A percentile compares a stretch with the other conserved stretches of the same genome.
Conservation (phyloP, 805 yeast genomes). For the Wickerhamomyces chaumierensis region DNA sequence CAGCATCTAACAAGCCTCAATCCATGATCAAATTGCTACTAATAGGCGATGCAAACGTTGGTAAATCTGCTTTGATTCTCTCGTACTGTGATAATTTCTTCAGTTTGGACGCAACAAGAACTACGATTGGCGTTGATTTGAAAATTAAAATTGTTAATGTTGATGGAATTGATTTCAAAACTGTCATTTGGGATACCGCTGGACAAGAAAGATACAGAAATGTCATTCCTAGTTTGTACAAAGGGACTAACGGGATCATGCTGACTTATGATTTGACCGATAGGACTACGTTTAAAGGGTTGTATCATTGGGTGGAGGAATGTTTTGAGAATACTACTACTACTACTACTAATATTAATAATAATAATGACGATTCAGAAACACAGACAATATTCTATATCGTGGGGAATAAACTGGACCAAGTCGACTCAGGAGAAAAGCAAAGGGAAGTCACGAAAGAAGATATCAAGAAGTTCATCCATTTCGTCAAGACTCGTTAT, state of each 20-base stretch:
- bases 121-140: slow-evolving; percentile 37
- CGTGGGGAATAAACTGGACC: slow-evolving; percentile 35
- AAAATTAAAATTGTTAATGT: slow-evolving; percentile 32
- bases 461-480: slow-evolving; percentile 24
- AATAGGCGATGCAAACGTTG: slow-evolving; percentile 37
- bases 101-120: slow-evolving; percentile 22
- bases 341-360: too few species aligned
- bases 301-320: slow-evolving; percentile 31
- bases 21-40: slow-evolving; percentile 25
- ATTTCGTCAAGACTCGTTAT: slow-evolving; percentile 20
- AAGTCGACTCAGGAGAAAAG: slow-evolving; percentile 11
- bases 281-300: slow-evolving; percentile 23
- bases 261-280: slow-evolving; percentile 34
- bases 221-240: slow-evolving; percentile 32
- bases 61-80: slow-evolving; percentile 34
- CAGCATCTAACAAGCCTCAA: too few species aligned
- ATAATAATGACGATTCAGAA: too few species aligned
- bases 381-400: slow-evolving; percentile 27
- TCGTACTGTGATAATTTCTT: slow-evolving; percentile 29
- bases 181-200: slow-evolving; percentile 39
- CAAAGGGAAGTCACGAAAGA: slow-evolving; percentile 26
- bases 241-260: slow-evolving; percentile 35
- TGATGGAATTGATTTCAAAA: slow-evolving; percentile 31
- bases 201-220: slow-evolving; percentile 39
- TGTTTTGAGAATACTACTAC: slow-evolving; percentile 25